Evolutionary conservation across 1,139 yeast species (phyloP).

Genomic region (Saccharomyces hybrid): DNA sequence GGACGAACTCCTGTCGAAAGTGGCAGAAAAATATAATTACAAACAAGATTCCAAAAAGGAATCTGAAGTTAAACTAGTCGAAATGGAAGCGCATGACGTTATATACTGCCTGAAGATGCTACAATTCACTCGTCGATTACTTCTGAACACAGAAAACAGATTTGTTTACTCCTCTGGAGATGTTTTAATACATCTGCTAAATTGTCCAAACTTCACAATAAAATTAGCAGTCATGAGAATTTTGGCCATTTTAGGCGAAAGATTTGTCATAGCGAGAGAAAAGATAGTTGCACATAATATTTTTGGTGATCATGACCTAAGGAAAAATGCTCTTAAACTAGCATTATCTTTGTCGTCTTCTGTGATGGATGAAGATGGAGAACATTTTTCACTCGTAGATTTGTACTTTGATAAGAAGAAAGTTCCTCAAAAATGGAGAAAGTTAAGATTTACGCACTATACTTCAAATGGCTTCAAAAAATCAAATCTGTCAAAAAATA

Average conservation of each 20-base stretch:
- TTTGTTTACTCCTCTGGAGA: slow-evolving; percentile 62
- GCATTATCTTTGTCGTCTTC: slow-evolving; percentile 51
- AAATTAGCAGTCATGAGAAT: slow-evolving; percentile 57
- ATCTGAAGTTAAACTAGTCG: slow-evolving; percentile 40
- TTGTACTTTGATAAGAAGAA: slow-evolving; percentile 41
- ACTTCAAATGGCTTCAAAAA: slow-evolving; percentile 20
- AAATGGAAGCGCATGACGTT: slow-evolving; percentile 42
- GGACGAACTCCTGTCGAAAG: slow-evolving; percentile 54
- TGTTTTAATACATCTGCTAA: slow-evolving; percentile 51
- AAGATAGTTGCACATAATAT: slow-evolving; percentile 39
- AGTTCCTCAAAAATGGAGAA: slow-evolving; percentile 52
- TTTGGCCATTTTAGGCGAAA: slow-evolving; percentile 53
- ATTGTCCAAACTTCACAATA: slow-evolving; percentile 52
- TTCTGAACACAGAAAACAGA: slow-evolving; percentile 65
- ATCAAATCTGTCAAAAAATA: neutral
- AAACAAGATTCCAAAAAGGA: slow-evolving; percentile 26
- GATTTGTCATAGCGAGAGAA: slow-evolving; percentile 41
- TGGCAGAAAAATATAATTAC: slow-evolving; percentile 46
- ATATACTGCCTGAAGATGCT: slow-evolving; percentile 45
- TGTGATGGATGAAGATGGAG: slow-evolving; percentile 33
- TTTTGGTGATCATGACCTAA: slow-evolving; percentile 32
- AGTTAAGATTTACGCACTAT: slow-evolving; percentile 50
- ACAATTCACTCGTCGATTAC: slow-evolving; percentile 51
- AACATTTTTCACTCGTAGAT: slow-evolving; percentile 50
- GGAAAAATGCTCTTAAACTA: slow-evolving; percentile 42